These are phyloP conservation scores for Gastrodia elata DNA, from an alignment of 106 monocot genomes.

Conservation along the genomic window DNA sequence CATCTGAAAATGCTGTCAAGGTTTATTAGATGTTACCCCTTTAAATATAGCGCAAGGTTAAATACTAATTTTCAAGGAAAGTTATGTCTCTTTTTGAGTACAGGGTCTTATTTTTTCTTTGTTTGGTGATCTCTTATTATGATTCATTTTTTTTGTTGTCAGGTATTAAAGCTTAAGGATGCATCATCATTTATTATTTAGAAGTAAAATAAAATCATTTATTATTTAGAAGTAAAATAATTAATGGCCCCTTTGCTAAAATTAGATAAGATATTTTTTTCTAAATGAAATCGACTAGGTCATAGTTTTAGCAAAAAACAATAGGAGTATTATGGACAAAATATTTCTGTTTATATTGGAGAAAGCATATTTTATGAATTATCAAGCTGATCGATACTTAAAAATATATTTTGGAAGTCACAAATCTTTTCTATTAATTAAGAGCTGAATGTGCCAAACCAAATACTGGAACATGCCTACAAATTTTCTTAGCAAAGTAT, in stretches of 20 bases:
- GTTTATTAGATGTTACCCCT: background rate
- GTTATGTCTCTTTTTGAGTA: background rate
- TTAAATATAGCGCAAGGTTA: background rate
- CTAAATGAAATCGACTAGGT: background rate
- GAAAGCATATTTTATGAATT: background rate
- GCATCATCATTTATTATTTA: background rate
- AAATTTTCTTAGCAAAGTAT: background rate
- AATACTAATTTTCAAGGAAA: background rate
- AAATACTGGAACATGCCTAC: background rate
- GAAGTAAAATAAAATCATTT: no score
- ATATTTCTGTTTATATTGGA: background rate
- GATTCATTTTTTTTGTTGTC: background rate
- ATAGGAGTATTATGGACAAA: background rate
- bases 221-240: background rate
- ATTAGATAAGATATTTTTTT: background rate
- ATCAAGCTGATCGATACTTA: background rate
- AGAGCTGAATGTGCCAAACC: background rate
- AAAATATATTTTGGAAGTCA: background rate
- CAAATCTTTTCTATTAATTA: background rate
- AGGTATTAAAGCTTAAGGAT: background rate
- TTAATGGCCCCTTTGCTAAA: background rate
- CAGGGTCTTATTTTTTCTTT: background rate
- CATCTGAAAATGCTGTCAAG: background rate
- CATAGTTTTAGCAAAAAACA: background rate
- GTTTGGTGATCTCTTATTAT: background rate